A percentile compares a stretch with the other conserved stretches of the same genome.
phyloP scores from a whole-genome alignment of 345 rosid species.

The Eucalyptus erythrocorys region DNA sequence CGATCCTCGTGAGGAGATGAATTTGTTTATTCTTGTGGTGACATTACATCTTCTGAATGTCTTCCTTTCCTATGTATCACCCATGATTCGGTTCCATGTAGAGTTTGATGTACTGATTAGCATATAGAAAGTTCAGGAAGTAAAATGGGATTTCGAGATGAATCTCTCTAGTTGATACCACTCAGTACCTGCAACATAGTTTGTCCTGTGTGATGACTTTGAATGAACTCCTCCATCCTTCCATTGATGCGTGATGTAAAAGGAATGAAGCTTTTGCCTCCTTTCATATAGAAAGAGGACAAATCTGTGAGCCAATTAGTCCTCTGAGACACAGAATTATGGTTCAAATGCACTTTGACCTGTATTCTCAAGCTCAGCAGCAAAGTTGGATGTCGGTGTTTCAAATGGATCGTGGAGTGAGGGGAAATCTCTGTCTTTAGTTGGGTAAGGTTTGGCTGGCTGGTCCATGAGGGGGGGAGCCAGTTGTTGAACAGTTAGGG shows the following conservation, averaged over 20 bases:
- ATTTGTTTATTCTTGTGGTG: constrained; percentile 16
- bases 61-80: background rate
- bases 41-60: background rate
- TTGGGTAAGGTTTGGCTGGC: background rate
- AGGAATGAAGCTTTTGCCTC: background rate
- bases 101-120: constrained; percentile 12
- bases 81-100: constrained; percentile 6
- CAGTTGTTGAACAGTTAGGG: background rate
- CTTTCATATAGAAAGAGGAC: background rate
- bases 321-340: background rate
- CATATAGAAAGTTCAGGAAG: constrained; percentile 1
- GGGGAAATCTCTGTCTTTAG: background rate
- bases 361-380: background rate
- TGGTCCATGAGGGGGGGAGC: background rate
- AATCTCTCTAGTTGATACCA: background rate
- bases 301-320: background rate
- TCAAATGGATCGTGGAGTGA: background rate
- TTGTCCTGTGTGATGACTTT: background rate
- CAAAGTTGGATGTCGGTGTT: background rate
- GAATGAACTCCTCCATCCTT: background rate
- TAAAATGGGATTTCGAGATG: background rate
- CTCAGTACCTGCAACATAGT: background rate
- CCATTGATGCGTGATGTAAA: background rate
- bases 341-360: background rate
- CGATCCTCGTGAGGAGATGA: constrained; percentile 2